Evolutionary conservation across 257 asterid species (phyloP).

Genomic region (Apocynum venetum): DNA sequence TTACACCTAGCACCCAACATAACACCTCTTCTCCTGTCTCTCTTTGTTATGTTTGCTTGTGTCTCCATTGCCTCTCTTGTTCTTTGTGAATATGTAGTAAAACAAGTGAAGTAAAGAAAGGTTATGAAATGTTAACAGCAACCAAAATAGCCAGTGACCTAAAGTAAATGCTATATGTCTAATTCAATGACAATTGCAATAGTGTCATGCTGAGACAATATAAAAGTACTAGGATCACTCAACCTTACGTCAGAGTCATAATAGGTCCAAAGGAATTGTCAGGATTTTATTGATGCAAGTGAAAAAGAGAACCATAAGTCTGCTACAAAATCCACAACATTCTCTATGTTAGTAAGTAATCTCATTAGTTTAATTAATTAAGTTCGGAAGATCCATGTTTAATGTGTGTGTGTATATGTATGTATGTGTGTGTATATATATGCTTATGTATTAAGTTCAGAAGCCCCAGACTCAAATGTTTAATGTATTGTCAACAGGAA

Average conservation of each 20-base stretch:
- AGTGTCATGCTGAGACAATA: neutral
- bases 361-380: neutral
- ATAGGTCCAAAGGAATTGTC: neutral
- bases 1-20: neutral
- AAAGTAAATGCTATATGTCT: neutral
- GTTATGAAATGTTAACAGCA: neutral
- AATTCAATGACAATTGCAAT: neutral
- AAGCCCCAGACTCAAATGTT: neutral
- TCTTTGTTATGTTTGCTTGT: neutral
- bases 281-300: neutral
- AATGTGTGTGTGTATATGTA: too few species aligned
- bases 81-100: neutral
- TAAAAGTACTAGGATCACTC: neutral
- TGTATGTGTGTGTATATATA: too few species aligned
- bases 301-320: neutral
- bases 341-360: neutral
- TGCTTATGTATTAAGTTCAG: too few species aligned
- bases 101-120: neutral
- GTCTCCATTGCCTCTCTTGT: neutral
- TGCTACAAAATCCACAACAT: neutral
- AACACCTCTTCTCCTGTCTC: neutral
- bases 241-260: neutral
- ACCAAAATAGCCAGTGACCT: neutral
- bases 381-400: neutral
- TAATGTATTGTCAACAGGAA: neutral